Percentiles rank a stretch among this genome's conserved stretches.
Conservation (phyloP, 2,329 filamentous ascomycete genomes). For the Hypocreales sp. region DNA sequence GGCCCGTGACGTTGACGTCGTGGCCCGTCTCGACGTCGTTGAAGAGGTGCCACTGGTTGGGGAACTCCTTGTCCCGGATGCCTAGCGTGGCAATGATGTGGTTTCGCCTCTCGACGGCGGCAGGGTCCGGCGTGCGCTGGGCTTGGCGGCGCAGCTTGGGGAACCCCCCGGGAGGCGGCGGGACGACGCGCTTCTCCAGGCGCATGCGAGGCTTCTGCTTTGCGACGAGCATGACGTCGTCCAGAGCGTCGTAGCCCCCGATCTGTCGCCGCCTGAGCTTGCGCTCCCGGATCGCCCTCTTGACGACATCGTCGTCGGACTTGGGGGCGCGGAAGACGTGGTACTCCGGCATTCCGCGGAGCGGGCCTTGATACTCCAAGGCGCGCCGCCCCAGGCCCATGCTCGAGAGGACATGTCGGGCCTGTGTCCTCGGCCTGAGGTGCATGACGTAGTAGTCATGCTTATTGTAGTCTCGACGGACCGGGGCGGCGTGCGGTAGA, state of each 20-base stretch:
- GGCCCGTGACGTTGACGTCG: conserved; percentile 88
- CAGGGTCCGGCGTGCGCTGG: conserved; percentile 8
- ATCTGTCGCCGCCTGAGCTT: conserved; percentile 46
- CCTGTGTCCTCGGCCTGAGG: too few relatives aligned
- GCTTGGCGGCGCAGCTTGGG: conserved; percentile 5
- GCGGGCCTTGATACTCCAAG: conserved; percentile 66
- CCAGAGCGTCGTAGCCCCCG: conserved; percentile 42
- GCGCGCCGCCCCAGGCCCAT: too few relatives aligned
- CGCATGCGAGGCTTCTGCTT: conserved; percentile 47
- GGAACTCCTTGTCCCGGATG: conserved; percentile 82
- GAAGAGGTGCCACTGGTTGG: conserved; percentile 88
- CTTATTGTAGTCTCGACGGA: conserved; percentile 55
- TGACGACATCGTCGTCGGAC: conserved; percentile 42
- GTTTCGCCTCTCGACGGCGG: conserved; percentile 40
- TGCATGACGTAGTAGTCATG: conserved; percentile 93
- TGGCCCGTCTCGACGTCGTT: conserved; percentile 71
- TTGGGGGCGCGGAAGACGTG: conserved; percentile 71
- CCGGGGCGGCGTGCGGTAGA: conserved; percentile 30
- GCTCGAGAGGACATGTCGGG: too few relatives aligned
- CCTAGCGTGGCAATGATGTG: conserved; percentile 48
- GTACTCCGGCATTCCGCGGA: conserved; percentile 66
- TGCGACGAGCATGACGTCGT: conserved; percentile 61
- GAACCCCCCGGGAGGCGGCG: conserved; percentile 18
- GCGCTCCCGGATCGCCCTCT: conserved; percentile 33
- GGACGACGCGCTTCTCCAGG: conserved; percentile 36